phyloP scores from a whole-genome alignment of 2,329 filamentous ascomycete genomes.

The Diplocarpon mali region DNA sequence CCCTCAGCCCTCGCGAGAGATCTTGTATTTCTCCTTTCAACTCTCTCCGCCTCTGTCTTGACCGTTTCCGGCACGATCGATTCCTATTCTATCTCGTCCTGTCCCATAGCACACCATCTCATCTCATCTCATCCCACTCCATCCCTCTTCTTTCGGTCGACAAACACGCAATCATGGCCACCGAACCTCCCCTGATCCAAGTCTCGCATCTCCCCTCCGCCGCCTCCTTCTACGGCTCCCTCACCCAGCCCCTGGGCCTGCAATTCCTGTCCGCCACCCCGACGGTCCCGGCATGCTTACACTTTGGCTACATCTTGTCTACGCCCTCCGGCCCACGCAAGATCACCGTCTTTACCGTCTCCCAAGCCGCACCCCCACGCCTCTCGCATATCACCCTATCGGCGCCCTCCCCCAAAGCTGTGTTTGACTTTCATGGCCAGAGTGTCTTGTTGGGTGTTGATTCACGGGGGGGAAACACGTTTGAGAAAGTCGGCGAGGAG shows the following conservation, averaged over 20 bases:
- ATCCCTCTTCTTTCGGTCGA: too few relatives aligned
- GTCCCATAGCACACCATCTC: too few relatives aligned
- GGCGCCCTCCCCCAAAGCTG: constrained; percentile 52
- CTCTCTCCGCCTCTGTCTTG: not conserved
- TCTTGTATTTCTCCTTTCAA: not conserved
- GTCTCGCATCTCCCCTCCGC: constrained; percentile 71
- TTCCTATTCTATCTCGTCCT: too few relatives aligned
- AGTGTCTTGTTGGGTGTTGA: constrained; percentile 24
- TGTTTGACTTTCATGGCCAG: constrained; percentile 57
- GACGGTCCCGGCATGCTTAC: constrained; percentile 17
- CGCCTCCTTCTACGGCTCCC: constrained; percentile 72
- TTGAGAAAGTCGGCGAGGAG: constrained; percentile 9
- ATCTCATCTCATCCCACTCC: too few relatives aligned
- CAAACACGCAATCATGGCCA: not conserved
- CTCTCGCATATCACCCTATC: constrained; percentile 43
- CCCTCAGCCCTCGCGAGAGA: too few relatives aligned
- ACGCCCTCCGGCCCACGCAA: constrained; percentile 5
- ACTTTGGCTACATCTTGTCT: constrained; percentile 33
- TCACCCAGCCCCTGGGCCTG: constrained; percentile 69
- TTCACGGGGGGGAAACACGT: constrained; percentile 1
- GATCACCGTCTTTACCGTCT: constrained; percentile 30
- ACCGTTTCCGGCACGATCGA: not conserved
- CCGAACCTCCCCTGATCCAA: constrained; percentile 36
- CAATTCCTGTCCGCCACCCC: constrained; percentile 28
- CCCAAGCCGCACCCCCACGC: constrained; percentile 33